Evolutionary conservation across 2,329 filamentous ascomycete genomes (phyloP).

Genomic region (Colletotrichum sublineola): DNA sequence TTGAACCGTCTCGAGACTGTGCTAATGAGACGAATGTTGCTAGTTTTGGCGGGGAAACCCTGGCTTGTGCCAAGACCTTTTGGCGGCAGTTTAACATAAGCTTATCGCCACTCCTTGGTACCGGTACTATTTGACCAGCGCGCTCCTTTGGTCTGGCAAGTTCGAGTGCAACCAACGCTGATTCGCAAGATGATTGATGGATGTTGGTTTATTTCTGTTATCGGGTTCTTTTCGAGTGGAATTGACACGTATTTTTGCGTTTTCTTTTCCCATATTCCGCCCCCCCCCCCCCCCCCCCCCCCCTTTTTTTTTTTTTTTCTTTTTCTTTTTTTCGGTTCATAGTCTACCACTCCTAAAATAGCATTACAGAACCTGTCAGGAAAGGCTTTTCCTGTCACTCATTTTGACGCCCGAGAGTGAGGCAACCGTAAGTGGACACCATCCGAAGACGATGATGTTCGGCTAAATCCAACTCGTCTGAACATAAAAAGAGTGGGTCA

Average conservation of each 20-base stretch:
- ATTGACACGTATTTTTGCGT: no score
- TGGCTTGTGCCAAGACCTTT: not conserved
- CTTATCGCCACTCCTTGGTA: constrained; percentile 14
- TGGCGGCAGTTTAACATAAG: constrained; percentile 25
- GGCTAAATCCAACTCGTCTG: not conserved
- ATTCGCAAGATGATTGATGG: not conserved
- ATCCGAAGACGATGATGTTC: not conserved
- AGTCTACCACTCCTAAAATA: not conserved
- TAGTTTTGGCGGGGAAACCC: constrained; percentile 15
- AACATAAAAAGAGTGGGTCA: not conserved
- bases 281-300: no score
- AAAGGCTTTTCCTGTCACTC: not conserved
- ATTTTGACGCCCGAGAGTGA: not conserved
- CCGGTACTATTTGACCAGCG: not conserved
- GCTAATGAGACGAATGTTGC: constrained; percentile 1
- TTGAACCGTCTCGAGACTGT: constrained; percentile 12
- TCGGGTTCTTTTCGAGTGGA: no score
- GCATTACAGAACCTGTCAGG: not conserved
- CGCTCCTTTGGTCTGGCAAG: not conserved
- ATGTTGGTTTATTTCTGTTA: not conserved
- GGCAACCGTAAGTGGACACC: not conserved
- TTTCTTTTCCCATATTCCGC: no score
- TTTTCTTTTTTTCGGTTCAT: no score
- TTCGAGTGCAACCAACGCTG: not conserved
- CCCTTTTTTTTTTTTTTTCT: no score